Evolutionary conservation across 1,284 basidiomycete species (phyloP), one percentile per base, ranked within the genome.

Genomic region (Ceraceosorus guamensis): DNA sequence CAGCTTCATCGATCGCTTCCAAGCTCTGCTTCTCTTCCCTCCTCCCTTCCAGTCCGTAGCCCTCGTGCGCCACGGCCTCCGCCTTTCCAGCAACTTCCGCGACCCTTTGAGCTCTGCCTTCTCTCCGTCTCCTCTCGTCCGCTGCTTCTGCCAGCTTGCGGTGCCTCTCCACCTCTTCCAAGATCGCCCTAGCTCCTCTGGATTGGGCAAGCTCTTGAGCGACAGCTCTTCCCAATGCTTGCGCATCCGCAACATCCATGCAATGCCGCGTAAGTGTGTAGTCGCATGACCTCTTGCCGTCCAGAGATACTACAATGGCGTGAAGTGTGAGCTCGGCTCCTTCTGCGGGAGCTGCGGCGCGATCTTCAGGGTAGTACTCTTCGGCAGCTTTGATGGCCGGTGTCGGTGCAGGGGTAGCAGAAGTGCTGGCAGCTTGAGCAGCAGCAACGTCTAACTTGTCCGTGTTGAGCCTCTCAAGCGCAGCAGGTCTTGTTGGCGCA

Each of bases 241-340:
- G 59, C 4, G 71, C 73, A 14, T 73, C 69, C 47, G 67, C 54
- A 39, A 63, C 13, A 1, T 59, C 63, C 5, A 48, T 48, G 59
- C 66, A 70, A 37, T 59, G 60, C 45, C 48, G 52, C 14, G 62
- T 59, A 33, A 55, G 57, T 31, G 61, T 58, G 54, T 64, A 60
- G 44, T 65, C 57, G 16, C 62, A 68, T 34, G 61, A 60, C 13
- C 63, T 63, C 30, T 53, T 55, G 34, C 73, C 73, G 55, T 76
- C 73, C 30, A 76, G 63, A 30, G 73, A 76, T 8, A 73, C 71
- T n/a, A 76, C 70, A 44, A 70, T 65, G n/a, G 72, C 68, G n/a
- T 64, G 57, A 43, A 76, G 54, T 33, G 61, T 52, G 11, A 75
- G 62, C 8, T n/a, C 55, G 33, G 57, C 49, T 0, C 66, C 68